Evolutionary conservation across 2,329 filamentous ascomycete genomes (phyloP).

Genomic region (Magnaporthiopsis incrustans): DNA sequence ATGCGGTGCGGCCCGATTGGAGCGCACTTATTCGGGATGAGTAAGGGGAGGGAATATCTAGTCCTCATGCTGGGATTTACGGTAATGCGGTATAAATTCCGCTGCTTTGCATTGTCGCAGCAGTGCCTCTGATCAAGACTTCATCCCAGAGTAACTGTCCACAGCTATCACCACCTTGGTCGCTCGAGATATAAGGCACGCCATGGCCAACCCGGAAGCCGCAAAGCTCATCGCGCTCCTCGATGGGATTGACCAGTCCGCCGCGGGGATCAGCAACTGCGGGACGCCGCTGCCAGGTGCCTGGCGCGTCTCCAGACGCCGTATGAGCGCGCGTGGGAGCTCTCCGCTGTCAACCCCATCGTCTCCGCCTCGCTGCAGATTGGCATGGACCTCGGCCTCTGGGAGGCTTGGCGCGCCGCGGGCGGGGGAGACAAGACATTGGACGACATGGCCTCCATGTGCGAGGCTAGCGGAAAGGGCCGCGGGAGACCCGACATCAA

Average conservation of each 20-base stretch:
- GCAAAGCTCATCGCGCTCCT: slow-evolving; percentile 6
- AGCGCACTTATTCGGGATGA: too few relatives aligned
- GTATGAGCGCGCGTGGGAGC: slow-evolving; percentile 23
- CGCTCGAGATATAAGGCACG: too few relatives aligned
- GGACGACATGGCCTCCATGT: slow-evolving; percentile 19
- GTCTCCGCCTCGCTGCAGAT: slow-evolving; percentile 22
- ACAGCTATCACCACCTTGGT: too few relatives aligned
- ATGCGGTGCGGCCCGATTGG: too few relatives aligned
- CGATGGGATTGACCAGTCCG: slow-evolving; percentile 7
- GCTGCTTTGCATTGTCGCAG: too few relatives aligned
- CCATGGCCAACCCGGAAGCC: background rate
- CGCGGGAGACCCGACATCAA: slow-evolving; percentile 17
- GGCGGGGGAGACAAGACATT: slow-evolving; percentile 21
- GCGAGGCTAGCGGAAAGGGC: slow-evolving; percentile 4
- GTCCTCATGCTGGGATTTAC: too few relatives aligned
- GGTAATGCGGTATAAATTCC: too few relatives aligned
- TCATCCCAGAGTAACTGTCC: too few relatives aligned
- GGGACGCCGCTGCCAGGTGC: slow-evolving; percentile 19
- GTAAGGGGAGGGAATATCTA: too few relatives aligned
- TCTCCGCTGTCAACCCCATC: slow-evolving; percentile 22
- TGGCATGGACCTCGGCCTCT: slow-evolving; percentile 23
- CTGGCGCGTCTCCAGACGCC: slow-evolving; percentile 23
- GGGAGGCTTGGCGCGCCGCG: slow-evolving; percentile 20
- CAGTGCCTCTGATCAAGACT: too few relatives aligned
- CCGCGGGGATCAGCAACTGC: slow-evolving; percentile 6